These are phyloP conservation scores for Mycena crocata DNA, from an alignment of 768 basidiomycete species.

Conservation along the genomic window DNA sequence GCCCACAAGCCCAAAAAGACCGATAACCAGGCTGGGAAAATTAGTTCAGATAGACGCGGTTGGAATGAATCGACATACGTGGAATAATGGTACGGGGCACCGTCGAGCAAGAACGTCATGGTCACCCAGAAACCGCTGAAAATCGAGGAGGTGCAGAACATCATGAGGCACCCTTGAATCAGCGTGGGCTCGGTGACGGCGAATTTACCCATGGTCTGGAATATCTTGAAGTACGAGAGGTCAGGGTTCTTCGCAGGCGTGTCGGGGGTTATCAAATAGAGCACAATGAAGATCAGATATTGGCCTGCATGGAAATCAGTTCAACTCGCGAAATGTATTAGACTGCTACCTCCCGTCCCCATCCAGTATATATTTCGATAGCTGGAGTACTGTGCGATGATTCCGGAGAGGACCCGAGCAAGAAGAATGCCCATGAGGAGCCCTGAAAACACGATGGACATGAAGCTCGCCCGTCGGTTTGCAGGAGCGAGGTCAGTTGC, in stretches of 20 bases:
- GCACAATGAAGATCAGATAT: slow-evolving; percentile 51
- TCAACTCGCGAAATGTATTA: neutral
- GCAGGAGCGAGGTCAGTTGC: slow-evolving; percentile 74
- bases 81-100: slow-evolving; percentile 66
- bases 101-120: slow-evolving; percentile 70
- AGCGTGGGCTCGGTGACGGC: slow-evolving; percentile 69
- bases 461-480: slow-evolving; percentile 53
- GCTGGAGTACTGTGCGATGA: slow-evolving; percentile 63
- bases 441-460: slow-evolving; percentile 64
- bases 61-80: slow-evolving; percentile 56
- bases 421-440: slow-evolving; percentile 65
- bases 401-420: slow-evolving; percentile 66
- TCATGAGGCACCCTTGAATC: slow-evolving; percentile 61
- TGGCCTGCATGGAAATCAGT: slow-evolving; percentile 47
- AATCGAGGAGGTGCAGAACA: slow-evolving; percentile 55
- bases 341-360: slow-evolving; percentile 52
- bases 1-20: slow-evolving; percentile 70
- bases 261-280: slow-evolving; percentile 66
- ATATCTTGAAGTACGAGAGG: slow-evolving; percentile 64
- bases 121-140: slow-evolving; percentile 58
- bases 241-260: slow-evolving; percentile 65
- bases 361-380: slow-evolving; percentile 70
- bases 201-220: slow-evolving; percentile 68
- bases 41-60: slow-evolving; percentile 59
- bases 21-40: slow-evolving; percentile 59